phyloP scores from a whole-genome alignment of 2,329 filamentous ascomycete genomes.

The Zasmidium angulare region DNA sequence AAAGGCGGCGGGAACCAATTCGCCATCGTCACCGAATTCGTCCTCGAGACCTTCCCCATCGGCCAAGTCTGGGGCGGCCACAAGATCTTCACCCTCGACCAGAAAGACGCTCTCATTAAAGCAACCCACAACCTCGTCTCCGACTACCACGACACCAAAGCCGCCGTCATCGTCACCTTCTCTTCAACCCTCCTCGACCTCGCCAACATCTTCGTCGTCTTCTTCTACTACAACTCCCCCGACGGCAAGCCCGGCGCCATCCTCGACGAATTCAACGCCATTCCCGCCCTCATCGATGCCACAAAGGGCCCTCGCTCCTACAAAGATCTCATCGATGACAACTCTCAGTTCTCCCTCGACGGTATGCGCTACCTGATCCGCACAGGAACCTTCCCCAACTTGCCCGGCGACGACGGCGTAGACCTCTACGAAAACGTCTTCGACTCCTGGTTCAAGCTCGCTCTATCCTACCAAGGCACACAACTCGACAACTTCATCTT shows the following conservation, averaged over 20 bases:
- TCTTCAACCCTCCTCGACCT: slow-evolving; percentile 46
- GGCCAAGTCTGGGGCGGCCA: slow-evolving; percentile 49
- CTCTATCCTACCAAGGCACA: slow-evolving; percentile 8
- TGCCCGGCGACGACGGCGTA: slow-evolving; percentile 23
- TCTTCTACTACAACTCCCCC: slow-evolving; percentile 56
- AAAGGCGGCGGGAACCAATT: slow-evolving; percentile 30
- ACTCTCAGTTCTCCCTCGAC: slow-evolving; percentile 16
- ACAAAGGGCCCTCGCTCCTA: slow-evolving; percentile 16
- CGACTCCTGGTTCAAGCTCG: slow-evolving; percentile 16
- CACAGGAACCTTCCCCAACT: slow-evolving; percentile 39
- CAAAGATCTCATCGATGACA: slow-evolving; percentile 20
- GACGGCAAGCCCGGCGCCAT: slow-evolving; percentile 50
- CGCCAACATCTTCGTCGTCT: slow-evolving; percentile 59
- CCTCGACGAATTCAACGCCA: slow-evolving; percentile 56
- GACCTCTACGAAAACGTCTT: slow-evolving; percentile 21
- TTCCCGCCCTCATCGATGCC: slow-evolving; percentile 18
- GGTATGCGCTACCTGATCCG: slow-evolving; percentile 42
- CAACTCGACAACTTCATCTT: slow-evolving; percentile 19
- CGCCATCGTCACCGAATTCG: slow-evolving; percentile 41
- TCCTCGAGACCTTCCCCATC: slow-evolving; percentile 25
- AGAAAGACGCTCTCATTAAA: slow-evolving; percentile 43
- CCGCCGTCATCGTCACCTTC: slow-evolving; percentile 59
- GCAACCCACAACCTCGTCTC: slow-evolving; percentile 52
- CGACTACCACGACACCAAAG: slow-evolving; percentile 60
- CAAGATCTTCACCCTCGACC: slow-evolving; percentile 40